Base-by-base conservation (phyloP, 129 eudicot species). In the Gnaphalium uliginosum region DNA sequence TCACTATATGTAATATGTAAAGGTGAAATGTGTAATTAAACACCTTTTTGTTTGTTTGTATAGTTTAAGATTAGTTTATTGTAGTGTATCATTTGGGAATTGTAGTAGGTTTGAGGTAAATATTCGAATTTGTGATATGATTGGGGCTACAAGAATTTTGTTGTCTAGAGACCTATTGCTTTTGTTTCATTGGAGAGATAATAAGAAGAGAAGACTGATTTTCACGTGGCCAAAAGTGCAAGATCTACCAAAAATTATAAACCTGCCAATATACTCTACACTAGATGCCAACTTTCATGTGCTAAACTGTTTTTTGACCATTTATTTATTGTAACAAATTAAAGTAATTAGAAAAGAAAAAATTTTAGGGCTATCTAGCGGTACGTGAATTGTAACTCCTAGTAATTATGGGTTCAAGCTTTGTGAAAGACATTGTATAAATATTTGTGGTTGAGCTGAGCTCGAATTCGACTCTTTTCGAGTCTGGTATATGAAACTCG, bases 161-260 rank as follows among this genome's bases (percentile, higher is more conserved):
- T 30, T 3, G 66, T 32, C 46, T 65, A 66, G 83, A 56, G 18
- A 8, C 37, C 68, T 79, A 54, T 79, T 4, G 18, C 68, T 15
- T 67, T 63, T 46, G 73, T 53, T 76, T 50, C 66, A 76, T 76
- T 67, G 67, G 73, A 76, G 54, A 32, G 66, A 58, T 43, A n/a
- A 35, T 9, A 35, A 68, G 69, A 58, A 78, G 71, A 69, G 81
- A 59, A 78, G 71, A 60, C 76, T 27, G 37, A 60, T 80, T 78
- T n/a, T 80, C 83, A 80, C 83, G 79, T 80, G 83, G 79, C 83
- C 75, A 80, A 73, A 80, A 80, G 83, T 80, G 79, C 64, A 80
- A 72, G 79, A 80, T 80, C 75, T 80, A 73, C 73, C 70, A 69
- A 78, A 77, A 69, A 71, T 39, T 59, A 19, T 7, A 78, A 63